phyloP scores from a whole-genome alignment of 768 basidiomycete species.

The Pisolithus sp. region DNA sequence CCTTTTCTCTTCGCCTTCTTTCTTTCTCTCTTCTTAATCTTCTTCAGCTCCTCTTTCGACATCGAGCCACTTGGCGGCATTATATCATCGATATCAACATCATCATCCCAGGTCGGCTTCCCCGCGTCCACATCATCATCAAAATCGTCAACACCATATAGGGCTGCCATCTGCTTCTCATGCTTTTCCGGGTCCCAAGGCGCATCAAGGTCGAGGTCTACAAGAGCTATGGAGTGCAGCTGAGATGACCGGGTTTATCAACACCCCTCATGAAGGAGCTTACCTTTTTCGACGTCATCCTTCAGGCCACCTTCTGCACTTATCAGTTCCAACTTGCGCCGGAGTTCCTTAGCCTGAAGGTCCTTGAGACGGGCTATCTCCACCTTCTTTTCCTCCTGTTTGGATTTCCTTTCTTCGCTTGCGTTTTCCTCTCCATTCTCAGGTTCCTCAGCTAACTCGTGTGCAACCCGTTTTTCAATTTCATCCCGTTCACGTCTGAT shows the following conservation, averaged over 20 bases:
- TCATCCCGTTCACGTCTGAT: slow-evolving; percentile 64
- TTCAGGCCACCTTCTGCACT: slow-evolving; percentile 60
- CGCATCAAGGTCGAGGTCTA: slow-evolving; percentile 76
- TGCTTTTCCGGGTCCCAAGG: slow-evolving; percentile 90
- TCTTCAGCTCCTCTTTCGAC: slow-evolving; percentile 18
- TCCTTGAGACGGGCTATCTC: slow-evolving; percentile 76
- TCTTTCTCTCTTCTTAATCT: slow-evolving; percentile 49
- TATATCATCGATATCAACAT: slow-evolving; percentile 76
- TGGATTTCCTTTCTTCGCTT: slow-evolving; percentile 15
- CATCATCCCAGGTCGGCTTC: slow-evolving; percentile 91
- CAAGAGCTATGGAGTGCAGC: slow-evolving; percentile 39
- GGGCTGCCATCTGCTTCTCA: slow-evolving; percentile 71
- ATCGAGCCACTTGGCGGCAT: slow-evolving; percentile 29
- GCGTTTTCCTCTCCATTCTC: slow-evolving; percentile 58
- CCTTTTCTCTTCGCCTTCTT: slow-evolving; percentile 27
- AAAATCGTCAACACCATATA: slow-evolving; percentile 55
- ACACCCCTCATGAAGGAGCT: background rate
- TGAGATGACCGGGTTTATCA: background rate
- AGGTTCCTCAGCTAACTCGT: slow-evolving; percentile 46
- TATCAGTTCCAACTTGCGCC: slow-evolving; percentile 67
- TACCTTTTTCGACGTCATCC: slow-evolving; percentile 21
- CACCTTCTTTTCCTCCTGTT: slow-evolving; percentile 41
- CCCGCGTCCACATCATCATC: slow-evolving; percentile 37
- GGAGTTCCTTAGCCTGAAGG: slow-evolving; percentile 81
- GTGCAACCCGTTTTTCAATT: slow-evolving; percentile 1